These are phyloP conservation scores for Komagataella kurtzmanii DNA, from an alignment of 805 yeast species.

Conservation along the genomic window DNA sequence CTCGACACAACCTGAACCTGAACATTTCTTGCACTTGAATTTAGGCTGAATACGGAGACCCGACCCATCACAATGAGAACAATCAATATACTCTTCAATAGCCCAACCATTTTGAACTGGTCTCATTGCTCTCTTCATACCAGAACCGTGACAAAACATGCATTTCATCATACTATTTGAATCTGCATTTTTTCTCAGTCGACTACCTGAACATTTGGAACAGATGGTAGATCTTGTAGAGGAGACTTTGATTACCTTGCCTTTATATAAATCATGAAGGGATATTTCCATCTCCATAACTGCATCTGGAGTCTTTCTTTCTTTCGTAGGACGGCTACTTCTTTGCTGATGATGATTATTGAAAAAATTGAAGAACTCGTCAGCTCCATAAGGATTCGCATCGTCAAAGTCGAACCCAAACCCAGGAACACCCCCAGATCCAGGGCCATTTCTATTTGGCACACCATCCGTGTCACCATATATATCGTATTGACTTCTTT, in stretches of 20 bases:
- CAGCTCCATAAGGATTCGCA: conserved; percentile 40
- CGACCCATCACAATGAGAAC: conserved; percentile 58
- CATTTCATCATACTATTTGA: conserved; percentile 30
- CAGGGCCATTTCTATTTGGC: conserved; percentile 9
- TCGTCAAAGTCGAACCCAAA: conserved; percentile 24
- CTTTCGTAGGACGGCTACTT: conserved; percentile 8
- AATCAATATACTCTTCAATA: conserved; percentile 45
- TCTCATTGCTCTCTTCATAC: conserved; percentile 42
- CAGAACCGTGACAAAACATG: conserved; percentile 59
- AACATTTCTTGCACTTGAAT: conserved; percentile 69
- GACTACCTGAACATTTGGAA: conserved; percentile 59
- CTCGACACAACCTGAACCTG: conserved; percentile 46
- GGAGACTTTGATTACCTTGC: conserved; percentile 65
- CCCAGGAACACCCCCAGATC: conserved; percentile 18
- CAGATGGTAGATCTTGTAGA: conserved; percentile 66
- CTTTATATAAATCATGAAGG: conserved; percentile 65
- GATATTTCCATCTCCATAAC: conserved; percentile 49
- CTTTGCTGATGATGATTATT: conserved; percentile 23
- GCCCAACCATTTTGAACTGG: conserved; percentile 67
- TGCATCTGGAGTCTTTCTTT: conserved; percentile 48
- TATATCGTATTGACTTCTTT: conserved; percentile 43
- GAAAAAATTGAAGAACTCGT: conserved; percentile 69
- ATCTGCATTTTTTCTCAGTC: conserved; percentile 50
- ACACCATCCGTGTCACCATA: conserved; percentile 30
- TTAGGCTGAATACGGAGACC: conserved; percentile 49